phyloP scores from a whole-genome alignment of 768 basidiomycete species.

The Pleurotus tuber-regium region DNA sequence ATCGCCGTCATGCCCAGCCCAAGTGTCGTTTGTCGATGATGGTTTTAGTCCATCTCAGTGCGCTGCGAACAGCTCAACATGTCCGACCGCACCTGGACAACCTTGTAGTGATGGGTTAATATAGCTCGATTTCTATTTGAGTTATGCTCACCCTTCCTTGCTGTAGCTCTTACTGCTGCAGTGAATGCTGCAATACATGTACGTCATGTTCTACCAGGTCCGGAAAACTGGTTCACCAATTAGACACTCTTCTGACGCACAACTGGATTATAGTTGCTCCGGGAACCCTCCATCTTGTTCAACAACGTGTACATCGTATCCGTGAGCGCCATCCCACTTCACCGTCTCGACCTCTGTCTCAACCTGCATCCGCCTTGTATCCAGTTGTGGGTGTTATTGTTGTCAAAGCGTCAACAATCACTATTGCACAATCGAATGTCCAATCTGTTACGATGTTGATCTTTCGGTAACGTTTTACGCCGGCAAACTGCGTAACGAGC shows the following conservation, averaged over 20 bases:
- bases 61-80: slow-evolving; percentile 6
- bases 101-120: slow-evolving; percentile 16
- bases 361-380: no score
- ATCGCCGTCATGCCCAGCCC: slow-evolving; percentile 2
- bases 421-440: slow-evolving; percentile 14
- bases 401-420: slow-evolving; percentile 6
- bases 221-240: no score
- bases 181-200: slow-evolving; percentile 11
- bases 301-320: no score
- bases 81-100: slow-evolving; percentile 11
- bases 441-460: slow-evolving; percentile 15
- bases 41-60: slow-evolving; percentile 12
- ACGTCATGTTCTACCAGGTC: slow-evolving; percentile 10
- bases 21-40: slow-evolving; percentile 12
- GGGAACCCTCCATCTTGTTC: neutral
- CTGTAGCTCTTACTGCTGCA: slow-evolving; percentile 15
- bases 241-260: no score
- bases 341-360: no score
- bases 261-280: slow-evolving; percentile 9
- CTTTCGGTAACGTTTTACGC: slow-evolving; percentile 8
- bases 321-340: no score
- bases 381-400: slow-evolving; percentile 17
- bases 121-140: no score
- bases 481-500: neutral
- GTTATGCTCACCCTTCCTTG: neutral